Conservation (phyloP, 148 eudicot species). For the Selenicereus undatus region DNA sequence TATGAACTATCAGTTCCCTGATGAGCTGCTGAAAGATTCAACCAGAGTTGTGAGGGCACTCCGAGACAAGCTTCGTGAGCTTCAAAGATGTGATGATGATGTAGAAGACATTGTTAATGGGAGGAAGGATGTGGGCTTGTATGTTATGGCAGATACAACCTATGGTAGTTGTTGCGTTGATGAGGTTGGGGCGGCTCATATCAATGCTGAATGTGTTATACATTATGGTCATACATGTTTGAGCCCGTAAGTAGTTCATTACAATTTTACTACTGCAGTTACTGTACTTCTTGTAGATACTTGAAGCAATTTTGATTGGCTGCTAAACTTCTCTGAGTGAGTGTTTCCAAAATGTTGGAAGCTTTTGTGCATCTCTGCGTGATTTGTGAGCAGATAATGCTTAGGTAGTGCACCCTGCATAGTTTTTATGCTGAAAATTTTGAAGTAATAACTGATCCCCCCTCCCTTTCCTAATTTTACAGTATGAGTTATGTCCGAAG, state of each 20-base stretch:
- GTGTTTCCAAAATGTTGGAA: background rate
- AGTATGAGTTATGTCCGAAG: background rate
- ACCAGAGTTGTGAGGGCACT: slow-evolving; percentile 58
- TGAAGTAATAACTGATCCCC: background rate
- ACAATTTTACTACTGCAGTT: background rate
- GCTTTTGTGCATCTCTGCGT: background rate
- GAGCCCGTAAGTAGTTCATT: slow-evolving; percentile 67
- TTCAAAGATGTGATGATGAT: slow-evolving; percentile 20
- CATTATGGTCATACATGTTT: slow-evolving; percentile 94
- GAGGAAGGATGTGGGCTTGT: slow-evolving; percentile 53
- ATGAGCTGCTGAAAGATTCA: slow-evolving; percentile 78
- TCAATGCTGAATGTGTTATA: slow-evolving; percentile 77
- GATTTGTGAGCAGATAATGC: background rate
- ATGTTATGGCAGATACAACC: slow-evolving; percentile 93
- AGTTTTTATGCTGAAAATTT: background rate
- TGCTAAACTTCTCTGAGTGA: background rate
- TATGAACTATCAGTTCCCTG: slow-evolving; percentile 66
- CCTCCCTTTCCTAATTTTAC: no score
- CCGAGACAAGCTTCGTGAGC: slow-evolving; percentile 43
- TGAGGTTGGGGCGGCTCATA: slow-evolving; percentile 93
- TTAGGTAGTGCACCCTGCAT: background rate
- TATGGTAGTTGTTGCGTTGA: slow-evolving; percentile 96
- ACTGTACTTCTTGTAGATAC: background rate
- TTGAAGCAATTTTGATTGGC: background rate
- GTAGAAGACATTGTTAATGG: slow-evolving; percentile 24